phyloP scores from a whole-genome alignment of 192 early-diverging fungal genomes.

The Ramicandelaber brevisporus region DNA sequence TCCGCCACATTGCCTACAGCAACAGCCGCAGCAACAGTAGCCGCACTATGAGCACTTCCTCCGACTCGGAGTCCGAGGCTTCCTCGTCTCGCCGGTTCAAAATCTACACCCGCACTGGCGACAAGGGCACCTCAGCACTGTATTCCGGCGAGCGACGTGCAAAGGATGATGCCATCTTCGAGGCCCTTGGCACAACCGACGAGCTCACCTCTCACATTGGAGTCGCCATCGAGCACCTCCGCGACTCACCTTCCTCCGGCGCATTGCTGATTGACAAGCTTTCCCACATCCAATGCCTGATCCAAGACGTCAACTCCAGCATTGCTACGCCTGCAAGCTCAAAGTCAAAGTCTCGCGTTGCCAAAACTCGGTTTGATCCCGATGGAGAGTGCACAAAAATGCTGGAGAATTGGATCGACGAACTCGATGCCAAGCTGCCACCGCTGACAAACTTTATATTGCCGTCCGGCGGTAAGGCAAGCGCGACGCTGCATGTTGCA shows the following conservation, averaged over 20 bases:
- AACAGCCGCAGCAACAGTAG: no score
- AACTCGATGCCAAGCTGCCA: constrained; percentile 36
- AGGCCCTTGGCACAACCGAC: constrained; percentile 73
- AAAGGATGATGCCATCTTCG: constrained; percentile 76
- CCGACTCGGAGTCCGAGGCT: no score
- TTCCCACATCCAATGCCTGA: constrained; percentile 58
- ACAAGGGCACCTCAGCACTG: constrained; percentile 71
- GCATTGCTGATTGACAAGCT: constrained; percentile 8
- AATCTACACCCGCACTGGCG: constrained; percentile 86
- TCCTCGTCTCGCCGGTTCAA: no score
- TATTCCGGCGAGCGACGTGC: constrained; percentile 73
- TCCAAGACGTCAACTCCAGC: constrained; percentile 82
- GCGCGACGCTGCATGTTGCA: constrained; percentile 57
- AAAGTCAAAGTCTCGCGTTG: constrained; percentile 28
- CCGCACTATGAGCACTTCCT: no score
- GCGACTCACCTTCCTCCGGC: no score
- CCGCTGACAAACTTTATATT: constrained; percentile 63
- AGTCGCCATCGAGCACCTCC: no score
- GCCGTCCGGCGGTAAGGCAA: constrained; percentile 71
- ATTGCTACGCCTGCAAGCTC: constrained; percentile 56
- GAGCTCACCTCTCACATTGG: constrained; percentile 54
- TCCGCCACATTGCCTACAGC: no score
- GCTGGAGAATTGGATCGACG: constrained; percentile 74
- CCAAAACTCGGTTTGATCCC: constrained; percentile 48
- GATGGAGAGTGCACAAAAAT: constrained; percentile 27